These are phyloP conservation scores for Geotrichum histeridarum DNA, from an alignment of 1,139 yeast genomes.

Conservation along the genomic window DNA sequence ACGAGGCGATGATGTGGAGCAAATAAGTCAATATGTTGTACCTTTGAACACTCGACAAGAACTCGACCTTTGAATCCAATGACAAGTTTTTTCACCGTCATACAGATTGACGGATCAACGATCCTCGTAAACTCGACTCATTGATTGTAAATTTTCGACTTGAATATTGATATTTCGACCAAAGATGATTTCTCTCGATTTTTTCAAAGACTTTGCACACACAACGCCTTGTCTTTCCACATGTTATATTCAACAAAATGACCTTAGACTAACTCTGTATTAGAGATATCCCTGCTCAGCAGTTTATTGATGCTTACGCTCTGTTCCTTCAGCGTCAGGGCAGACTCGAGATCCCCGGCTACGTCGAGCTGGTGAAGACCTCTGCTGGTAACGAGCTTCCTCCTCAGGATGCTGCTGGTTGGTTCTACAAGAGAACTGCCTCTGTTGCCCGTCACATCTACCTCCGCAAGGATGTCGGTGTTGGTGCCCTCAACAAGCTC, in stretches of 20 bases:
- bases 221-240: too few relatives aligned
- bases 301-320: conserved; percentile 98
- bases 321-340: conserved; percentile 99
- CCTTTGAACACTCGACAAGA: not conserved
- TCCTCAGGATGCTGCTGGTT: conserved; percentile 98
- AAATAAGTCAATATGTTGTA: not conserved
- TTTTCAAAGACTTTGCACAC: too few relatives aligned
- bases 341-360: conserved; percentile 99
- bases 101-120: too few relatives aligned
- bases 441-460: conserved; percentile 99
- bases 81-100: too few relatives aligned
- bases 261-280: not conserved
- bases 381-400: conserved; percentile 98
- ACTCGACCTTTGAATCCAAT: too few relatives aligned
- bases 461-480: conserved; percentile 99
- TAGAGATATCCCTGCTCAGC: conserved; percentile 99
- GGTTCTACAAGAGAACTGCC: conserved; percentile 99
- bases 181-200: too few relatives aligned
- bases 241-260: not conserved
- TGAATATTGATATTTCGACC: too few relatives aligned
- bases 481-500: conserved; percentile 96
- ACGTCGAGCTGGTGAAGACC: conserved; percentile 99
- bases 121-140: too few relatives aligned
- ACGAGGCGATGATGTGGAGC: too few relatives aligned
- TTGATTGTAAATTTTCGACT: too few relatives aligned